These are phyloP conservation scores for Tetrahymena elliotti DNA, from an alignment of 73 alveolate species.

Conservation along the genomic window DNA sequence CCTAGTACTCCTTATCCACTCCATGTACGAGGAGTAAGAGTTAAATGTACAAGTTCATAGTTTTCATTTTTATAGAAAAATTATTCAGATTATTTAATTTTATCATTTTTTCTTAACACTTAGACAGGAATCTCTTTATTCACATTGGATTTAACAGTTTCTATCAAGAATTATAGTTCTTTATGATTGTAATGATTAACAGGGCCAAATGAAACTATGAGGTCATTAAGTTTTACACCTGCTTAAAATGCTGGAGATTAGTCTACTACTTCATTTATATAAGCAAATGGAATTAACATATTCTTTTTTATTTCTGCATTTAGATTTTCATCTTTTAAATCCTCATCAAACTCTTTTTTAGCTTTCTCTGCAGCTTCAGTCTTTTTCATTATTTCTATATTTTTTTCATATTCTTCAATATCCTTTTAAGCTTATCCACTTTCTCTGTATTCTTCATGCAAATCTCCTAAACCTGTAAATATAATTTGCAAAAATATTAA, in stretches of 20 bases:
- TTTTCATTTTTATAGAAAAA: not conserved
- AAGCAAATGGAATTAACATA: conserved; percentile 71
- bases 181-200: conserved; percentile 59
- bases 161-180: conserved; percentile 56
- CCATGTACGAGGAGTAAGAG: conserved; percentile 10
- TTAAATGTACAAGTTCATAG: not conserved
- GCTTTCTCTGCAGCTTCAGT: conserved; percentile 29
- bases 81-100: conserved; percentile 35
- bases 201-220: conserved; percentile 65
- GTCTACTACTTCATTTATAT: conserved; percentile 70
- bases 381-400: conserved; percentile 31
- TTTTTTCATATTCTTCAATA: conserved; percentile 1
- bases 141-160: conserved; percentile 57
- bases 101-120: conserved; percentile 62
- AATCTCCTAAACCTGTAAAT: not conserved
- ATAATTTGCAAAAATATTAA: conserved; percentile 44
- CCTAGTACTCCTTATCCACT: conserved; percentile 31
- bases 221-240: conserved; percentile 79
- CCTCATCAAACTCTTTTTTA: conserved; percentile 47
- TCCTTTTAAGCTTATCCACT: conserved; percentile 5
- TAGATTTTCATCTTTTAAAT: conserved; percentile 22
- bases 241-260: conserved; percentile 84
- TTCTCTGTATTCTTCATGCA: conserved; percentile 15
- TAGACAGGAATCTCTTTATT: conserved; percentile 58
- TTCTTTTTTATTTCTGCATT: conserved; percentile 20